Evolutionary conservation across 139 green algal genomes (phyloP), one percentile per base, ranked within the genome.

Genomic region (Pycnococcus provasolii): DNA sequence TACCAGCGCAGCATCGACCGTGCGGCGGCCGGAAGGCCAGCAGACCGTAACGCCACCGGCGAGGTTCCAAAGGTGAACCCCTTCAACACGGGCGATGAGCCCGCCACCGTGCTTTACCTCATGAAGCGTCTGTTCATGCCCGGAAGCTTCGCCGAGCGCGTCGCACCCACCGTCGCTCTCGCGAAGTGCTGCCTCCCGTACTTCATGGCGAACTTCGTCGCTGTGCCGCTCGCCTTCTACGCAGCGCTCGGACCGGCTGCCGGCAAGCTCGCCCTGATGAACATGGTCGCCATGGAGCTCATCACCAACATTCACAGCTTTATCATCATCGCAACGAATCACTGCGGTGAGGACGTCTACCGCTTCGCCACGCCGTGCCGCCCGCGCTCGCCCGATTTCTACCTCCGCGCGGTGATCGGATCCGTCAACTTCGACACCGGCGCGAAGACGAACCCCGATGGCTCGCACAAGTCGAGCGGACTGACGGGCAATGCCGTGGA

Each of bases 271-370:
- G 44, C 26, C n/a, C 58, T 75, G 13, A 26, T 55, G 43, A 76
- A 46, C 2, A 61, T 67, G 26, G 41, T 76, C 3, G 13, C 71
- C 43, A 62, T 62, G 2, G 70, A 76, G 46, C 26, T 76, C 1
- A 58, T 76, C 37, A 76, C 70, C 70, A 76, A 76, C 70, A 4
- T 76, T 15, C 70, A 76, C 63, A 67, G 53, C 2, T 76, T 76
- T 44, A 65, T 70, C 44, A 53, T 76, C 54, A 76, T 76, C 57
- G 70, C 62, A 13, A 76, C 70, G 9, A 76, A 76, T 58, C 70
- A 76, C 62, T 46, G 50, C 53, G 70, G 70, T 40, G 47, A 67
- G 26, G 70, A 76, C 63, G 62, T 76, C 39, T 76, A 76, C 62
- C 41, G 60, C 3, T 76, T 76, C 54, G 70, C 66, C 9, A 63